These are phyloP conservation scores for Fusarium sp. DNA, from an alignment of 2,329 filamentous ascomycete genomes.

Conservation along the genomic window DNA sequence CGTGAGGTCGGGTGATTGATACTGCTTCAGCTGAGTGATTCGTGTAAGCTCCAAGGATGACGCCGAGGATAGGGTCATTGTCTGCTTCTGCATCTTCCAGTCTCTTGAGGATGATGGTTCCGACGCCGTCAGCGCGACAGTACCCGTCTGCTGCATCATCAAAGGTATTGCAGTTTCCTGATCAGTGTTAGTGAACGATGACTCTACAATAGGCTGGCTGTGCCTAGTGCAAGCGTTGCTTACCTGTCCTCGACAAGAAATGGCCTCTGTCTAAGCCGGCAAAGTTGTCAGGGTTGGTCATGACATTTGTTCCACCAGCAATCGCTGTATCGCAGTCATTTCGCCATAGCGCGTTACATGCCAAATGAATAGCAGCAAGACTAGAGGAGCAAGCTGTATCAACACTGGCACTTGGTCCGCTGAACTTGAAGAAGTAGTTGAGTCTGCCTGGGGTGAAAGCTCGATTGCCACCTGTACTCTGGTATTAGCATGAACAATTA, in stretches of 20 bases:
- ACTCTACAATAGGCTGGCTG: no score
- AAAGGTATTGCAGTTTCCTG: slow-evolving; percentile 66
- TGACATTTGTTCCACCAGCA: slow-evolving; percentile 60
- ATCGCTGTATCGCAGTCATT: slow-evolving; percentile 77
- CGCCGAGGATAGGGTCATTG: slow-evolving; percentile 43
- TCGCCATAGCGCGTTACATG: slow-evolving; percentile 75
- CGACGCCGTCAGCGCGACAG: slow-evolving; percentile 74
- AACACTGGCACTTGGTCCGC: slow-evolving; percentile 76
- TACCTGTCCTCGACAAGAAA: slow-evolving; percentile 66
- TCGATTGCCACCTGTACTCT: slow-evolving; percentile 55
- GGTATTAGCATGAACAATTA: slow-evolving; percentile 31
- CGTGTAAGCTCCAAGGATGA: slow-evolving; percentile 41
- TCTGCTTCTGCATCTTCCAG: slow-evolving; percentile 41
- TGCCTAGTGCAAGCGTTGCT: background rate
- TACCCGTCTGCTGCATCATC: slow-evolving; percentile 67
- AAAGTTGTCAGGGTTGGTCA: slow-evolving; percentile 76
- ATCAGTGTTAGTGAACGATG: background rate
- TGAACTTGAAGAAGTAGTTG: slow-evolving; percentile 84
- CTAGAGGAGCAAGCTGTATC: slow-evolving; percentile 88
- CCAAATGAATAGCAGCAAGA: slow-evolving; percentile 76
- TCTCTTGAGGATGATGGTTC: slow-evolving; percentile 81
- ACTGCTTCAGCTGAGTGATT: slow-evolving; percentile 42
- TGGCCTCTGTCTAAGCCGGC: slow-evolving; percentile 73
- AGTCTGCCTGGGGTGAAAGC: slow-evolving; percentile 71
- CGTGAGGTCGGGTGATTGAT: slow-evolving; percentile 68